phyloP scores from a whole-genome alignment of 331 rosid genomes.

The Spiraea crenata region DNA sequence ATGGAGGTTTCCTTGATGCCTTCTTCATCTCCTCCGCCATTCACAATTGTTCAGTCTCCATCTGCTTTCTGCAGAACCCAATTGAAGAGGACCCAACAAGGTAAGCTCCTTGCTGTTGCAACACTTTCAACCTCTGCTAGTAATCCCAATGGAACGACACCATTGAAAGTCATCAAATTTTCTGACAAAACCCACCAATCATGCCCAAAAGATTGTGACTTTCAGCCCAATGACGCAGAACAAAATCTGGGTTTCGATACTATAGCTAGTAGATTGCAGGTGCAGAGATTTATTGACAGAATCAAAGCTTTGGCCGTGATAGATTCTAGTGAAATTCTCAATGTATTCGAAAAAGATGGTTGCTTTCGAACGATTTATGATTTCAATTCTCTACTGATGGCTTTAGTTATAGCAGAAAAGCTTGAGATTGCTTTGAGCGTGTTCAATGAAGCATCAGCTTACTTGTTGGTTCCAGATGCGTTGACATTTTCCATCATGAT shows the following conservation, averaged over 20 bases:
- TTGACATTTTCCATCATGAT: constrained; percentile 53
- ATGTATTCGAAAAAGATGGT: constrained; percentile 18
- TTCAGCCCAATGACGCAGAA: neutral
- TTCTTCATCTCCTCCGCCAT: constrained; percentile 23
- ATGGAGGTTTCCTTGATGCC: constrained; percentile 15
- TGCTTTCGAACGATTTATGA: constrained; percentile 33
- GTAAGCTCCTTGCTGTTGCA: constrained; percentile 10
- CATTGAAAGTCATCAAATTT: neutral
- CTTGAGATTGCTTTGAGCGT: constrained; percentile 36
- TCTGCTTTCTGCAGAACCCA: constrained; percentile 23
- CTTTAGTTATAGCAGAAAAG: constrained; percentile 37
- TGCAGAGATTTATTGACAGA: constrained; percentile 31
- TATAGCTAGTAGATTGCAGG: constrained; percentile 22
- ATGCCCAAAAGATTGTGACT: neutral
- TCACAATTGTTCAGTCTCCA: constrained; percentile 25
- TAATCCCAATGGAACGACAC: constrained; percentile 6
- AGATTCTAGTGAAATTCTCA: constrained; percentile 23
- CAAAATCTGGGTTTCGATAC: constrained; percentile 20
- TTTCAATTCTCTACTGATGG: constrained; percentile 59
- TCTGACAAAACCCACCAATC: neutral
- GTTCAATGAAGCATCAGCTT: constrained; percentile 35
- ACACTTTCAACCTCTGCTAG: constrained; percentile 15
- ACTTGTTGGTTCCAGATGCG: constrained; percentile 47
- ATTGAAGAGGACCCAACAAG: constrained; percentile 11
- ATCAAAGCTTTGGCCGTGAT: constrained; percentile 33